These are phyloP conservation scores for Aspergillus incahuasiensis DNA, from an alignment of 495 filamentous ascomycete species.

Conservation along the genomic window DNA sequence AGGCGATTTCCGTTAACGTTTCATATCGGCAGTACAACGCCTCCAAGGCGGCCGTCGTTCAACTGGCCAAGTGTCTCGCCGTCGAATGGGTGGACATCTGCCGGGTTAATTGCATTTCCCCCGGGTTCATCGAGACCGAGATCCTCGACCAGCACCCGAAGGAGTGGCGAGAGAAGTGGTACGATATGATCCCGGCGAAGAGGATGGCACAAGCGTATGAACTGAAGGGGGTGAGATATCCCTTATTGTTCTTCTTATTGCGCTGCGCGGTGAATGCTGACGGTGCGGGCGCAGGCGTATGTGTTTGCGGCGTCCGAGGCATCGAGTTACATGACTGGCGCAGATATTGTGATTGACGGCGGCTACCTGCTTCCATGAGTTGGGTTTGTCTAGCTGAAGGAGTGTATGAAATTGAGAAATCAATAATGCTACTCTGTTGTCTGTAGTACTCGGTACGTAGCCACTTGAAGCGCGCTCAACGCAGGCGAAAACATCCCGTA, in stretches of 20 bases:
- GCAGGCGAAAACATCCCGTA: neutral
- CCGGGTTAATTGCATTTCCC: conserved; percentile 42
- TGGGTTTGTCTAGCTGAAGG: too few relatives aligned
- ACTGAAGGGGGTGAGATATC: conserved; percentile 28
- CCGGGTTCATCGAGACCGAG: conserved; percentile 41
- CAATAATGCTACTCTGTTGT: neutral
- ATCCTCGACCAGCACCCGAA: conserved; percentile 23
- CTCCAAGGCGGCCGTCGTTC: conserved; percentile 24
- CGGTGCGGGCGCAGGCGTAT: conserved; percentile 20
- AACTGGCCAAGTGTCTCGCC: conserved; percentile 30
- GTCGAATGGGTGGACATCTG: conserved; percentile 39
- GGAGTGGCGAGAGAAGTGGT: conserved; percentile 25
- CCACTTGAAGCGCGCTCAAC: too few relatives aligned
- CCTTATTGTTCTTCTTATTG: too few relatives aligned
- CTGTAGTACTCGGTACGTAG: too few relatives aligned
- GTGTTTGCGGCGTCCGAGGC: conserved; percentile 34
- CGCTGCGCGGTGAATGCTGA: too few relatives aligned
- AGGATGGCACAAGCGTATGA: conserved; percentile 29
- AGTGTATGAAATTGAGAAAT: too few relatives aligned
- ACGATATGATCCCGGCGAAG: conserved; percentile 27
- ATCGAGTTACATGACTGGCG: conserved; percentile 34
- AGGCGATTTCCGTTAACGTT: neutral
- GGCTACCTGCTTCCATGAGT: conserved; percentile 23
- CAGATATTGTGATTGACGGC: conserved; percentile 32
- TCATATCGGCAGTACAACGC: conserved; percentile 24